Evolutionary conservation across 129 eudicot species (phyloP).

Genomic region (Artemisia argyi): DNA sequence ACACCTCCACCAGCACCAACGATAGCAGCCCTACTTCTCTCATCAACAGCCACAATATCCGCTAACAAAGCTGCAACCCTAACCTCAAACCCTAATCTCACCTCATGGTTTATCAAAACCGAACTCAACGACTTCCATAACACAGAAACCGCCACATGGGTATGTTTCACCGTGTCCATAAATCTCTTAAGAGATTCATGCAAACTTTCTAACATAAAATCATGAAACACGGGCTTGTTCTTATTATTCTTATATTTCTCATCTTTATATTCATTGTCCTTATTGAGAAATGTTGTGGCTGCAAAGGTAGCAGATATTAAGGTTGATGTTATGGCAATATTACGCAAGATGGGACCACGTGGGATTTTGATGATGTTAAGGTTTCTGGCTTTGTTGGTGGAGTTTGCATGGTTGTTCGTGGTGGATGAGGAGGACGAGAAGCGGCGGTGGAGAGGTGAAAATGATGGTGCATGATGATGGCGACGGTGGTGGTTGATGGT

Average conservation of each 20-base stretch:
- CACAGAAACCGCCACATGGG: slow-evolving; percentile 78
- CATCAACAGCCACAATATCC: slow-evolving; percentile 91
- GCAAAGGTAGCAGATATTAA: slow-evolving; percentile 45
- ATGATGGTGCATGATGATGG: slow-evolving; percentile 21
- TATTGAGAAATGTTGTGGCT: slow-evolving; percentile 22
- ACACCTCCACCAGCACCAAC: slow-evolving; percentile 87
- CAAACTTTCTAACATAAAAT: slow-evolving; percentile 46
- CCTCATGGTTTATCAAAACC: slow-evolving; percentile 73
- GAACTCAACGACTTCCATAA: slow-evolving; percentile 82
- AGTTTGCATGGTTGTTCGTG: slow-evolving; percentile 10
- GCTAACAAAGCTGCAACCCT: slow-evolving; percentile 91
- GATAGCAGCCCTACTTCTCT: slow-evolving; percentile 69
- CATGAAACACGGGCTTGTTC: slow-evolving; percentile 22
- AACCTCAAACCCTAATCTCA: slow-evolving; percentile 82
- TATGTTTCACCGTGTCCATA: slow-evolving; percentile 55
- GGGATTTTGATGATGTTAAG: slow-evolving; percentile 20
- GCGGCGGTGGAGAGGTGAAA: slow-evolving; percentile 28
- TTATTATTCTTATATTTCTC: background rate
- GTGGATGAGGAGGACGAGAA: slow-evolving; percentile 33
- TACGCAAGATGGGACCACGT: slow-evolving; percentile 26
- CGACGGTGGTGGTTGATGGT: slow-evolving; percentile 26
- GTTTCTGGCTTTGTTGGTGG: slow-evolving; percentile 21
- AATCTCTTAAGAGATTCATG: slow-evolving; percentile 48
- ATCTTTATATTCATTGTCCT: slow-evolving; percentile 18
- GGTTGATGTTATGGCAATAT: slow-evolving; percentile 44